These are phyloP conservation scores for Epichloe typhina DNA, from an alignment of 2,329 filamentous ascomycete genomes.

Conservation along the genomic window DNA sequence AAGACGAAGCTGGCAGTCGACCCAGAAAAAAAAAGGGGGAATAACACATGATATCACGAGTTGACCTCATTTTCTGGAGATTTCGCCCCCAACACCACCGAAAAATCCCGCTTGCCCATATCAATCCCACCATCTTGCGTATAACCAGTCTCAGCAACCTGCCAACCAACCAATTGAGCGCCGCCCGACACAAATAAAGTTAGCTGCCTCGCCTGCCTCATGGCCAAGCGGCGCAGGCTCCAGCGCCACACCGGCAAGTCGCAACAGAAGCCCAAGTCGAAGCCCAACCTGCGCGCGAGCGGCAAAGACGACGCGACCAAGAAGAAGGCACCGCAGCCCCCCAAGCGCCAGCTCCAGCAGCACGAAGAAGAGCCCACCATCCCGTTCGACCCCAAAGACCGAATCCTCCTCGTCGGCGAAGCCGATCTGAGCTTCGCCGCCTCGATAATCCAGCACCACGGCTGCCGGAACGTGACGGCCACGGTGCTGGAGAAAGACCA, in stretches of 20 bases:
- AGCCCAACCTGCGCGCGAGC: conserved; percentile 3
- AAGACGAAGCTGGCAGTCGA: background rate
- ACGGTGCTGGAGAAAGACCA: conserved; percentile 51
- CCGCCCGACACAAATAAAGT: no score
- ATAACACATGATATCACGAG: background rate
- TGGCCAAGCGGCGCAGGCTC: conserved; percentile 10
- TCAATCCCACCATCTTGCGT: no score
- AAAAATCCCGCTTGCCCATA: no score
- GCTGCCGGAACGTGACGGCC: conserved; percentile 52
- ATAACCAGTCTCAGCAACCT: no score
- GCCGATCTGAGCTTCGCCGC: conserved; percentile 69
- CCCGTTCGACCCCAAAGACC: conserved; percentile 52
- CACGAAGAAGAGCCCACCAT: conserved; percentile 35
- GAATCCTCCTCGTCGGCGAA: conserved; percentile 66
- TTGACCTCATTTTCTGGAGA: background rate
- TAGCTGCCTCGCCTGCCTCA: background rate
- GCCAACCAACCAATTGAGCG: no score
- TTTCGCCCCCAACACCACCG: background rate
- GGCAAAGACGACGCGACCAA: background rate
- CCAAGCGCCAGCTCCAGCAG: conserved; percentile 10
- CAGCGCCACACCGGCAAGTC: conserved; percentile 7
- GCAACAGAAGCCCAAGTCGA: conserved; percentile 7
- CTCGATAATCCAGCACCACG: conserved; percentile 51
- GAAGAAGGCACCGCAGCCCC: conserved; percentile 5
- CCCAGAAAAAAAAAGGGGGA: background rate